These are phyloP conservation scores for Neophaeococcomyces mojaviensis DNA, from an alignment of 2,329 filamentous ascomycete genomes.

Conservation along the genomic window DNA sequence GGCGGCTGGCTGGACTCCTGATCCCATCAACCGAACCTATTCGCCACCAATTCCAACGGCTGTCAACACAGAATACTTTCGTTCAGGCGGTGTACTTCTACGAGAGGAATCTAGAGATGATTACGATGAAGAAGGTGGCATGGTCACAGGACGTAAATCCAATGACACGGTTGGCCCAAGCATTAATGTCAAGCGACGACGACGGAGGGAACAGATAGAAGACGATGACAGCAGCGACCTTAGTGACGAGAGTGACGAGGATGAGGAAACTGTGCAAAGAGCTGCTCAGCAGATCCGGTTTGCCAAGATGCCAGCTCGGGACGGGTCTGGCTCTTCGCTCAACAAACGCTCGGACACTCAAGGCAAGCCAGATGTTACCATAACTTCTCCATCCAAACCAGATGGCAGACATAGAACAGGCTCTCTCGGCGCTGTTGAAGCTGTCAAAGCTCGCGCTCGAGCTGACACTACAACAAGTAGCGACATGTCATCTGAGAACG, in stretches of 20 bases:
- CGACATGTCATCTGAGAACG: slow-evolving; percentile 60
- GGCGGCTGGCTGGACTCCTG: slow-evolving; percentile 54
- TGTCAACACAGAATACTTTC: slow-evolving; percentile 56
- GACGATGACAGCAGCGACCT: slow-evolving; percentile 61
- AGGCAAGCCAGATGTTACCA: slow-evolving; percentile 42
- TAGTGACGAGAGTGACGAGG: slow-evolving; percentile 60
- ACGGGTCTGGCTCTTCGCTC: slow-evolving; percentile 81
- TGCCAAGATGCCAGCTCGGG: slow-evolving; percentile 84
- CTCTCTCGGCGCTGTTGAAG: slow-evolving; percentile 50
- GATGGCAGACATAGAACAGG: slow-evolving; percentile 44
- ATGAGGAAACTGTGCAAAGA: slow-evolving; percentile 43
- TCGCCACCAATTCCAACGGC: slow-evolving; percentile 60
- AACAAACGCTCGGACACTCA: slow-evolving; percentile 49
- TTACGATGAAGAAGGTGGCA: slow-evolving; percentile 55
- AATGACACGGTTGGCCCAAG: slow-evolving; percentile 51
- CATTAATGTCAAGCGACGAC: slow-evolving; percentile 40
- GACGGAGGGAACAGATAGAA: slow-evolving; percentile 50
- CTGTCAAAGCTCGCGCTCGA: slow-evolving; percentile 46
- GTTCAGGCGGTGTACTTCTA: slow-evolving; percentile 32
- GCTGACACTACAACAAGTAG: slow-evolving; percentile 59
- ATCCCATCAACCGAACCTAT: slow-evolving; percentile 54
- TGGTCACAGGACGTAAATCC: slow-evolving; percentile 52
- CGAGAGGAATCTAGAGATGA: slow-evolving; percentile 36
- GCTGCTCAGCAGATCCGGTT: slow-evolving; percentile 90
- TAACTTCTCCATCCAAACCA: slow-evolving; percentile 49